Base-by-base conservation (phyloP, 164 flowering plant genomes). In the Umbellularia californica region DNA sequence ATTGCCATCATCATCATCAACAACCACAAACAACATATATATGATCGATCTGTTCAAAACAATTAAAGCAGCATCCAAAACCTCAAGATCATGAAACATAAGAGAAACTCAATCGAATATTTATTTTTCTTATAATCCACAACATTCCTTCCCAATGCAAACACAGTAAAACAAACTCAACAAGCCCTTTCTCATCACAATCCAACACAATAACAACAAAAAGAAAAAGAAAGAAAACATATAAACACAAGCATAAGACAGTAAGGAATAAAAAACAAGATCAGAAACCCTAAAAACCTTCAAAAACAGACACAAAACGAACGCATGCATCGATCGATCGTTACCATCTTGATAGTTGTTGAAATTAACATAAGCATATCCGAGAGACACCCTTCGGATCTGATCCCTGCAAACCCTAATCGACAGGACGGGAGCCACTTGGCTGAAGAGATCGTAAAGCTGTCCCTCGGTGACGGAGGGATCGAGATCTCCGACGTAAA, bases 401-500 rank as follows among this genome's bases (percentile, higher is more conserved):
- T 79, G 89, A 83, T 91, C 95, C 72, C 92, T 78, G 63, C 95
- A 91, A 77, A 91, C 87, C 85, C 90, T 88, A 79, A 88, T 73
- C 27, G 93, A 87, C 3, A 75, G 65, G 3, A 91, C 89, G 20
- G 73, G 84, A 13, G 83, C 92, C 1, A 86, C 78, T 50, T 81
- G 87, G 76, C 74, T 82, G 76, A 91, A 91, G 71, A 91, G 78
- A 78, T 88, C 92, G 30, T 69, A 83, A 69, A 91, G 82, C 60
- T 87, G 87, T 0, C 55, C 70, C 58, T 91, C 95, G 1, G 78
- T 79, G 14, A 91, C 83, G 5, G 77, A 74, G 3, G 72, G 77
- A 52, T 89, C 93, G 71, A 91, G 89, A 85, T 91, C 93, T 4
- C 95, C 95, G 0, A 91, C 95, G 75, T 89, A 91, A 73, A 91